phyloP scores from a whole-genome alignment of 257 asterid genomes.

The Misopates orontium region DNA sequence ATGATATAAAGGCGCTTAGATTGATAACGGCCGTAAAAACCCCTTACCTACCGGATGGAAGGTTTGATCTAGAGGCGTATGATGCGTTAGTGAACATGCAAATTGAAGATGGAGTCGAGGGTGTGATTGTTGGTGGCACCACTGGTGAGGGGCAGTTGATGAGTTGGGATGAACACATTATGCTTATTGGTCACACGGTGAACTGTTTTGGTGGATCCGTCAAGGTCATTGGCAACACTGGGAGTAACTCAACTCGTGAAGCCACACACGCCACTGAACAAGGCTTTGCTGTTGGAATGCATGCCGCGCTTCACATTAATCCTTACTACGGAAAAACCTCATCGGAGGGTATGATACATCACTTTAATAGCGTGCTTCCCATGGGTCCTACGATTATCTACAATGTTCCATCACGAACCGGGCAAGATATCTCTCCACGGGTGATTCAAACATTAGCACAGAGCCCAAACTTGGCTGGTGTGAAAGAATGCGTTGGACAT shows the following conservation, averaged over 20 bases:
- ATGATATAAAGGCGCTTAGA: constrained; percentile 71
- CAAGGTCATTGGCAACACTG: constrained; percentile 87
- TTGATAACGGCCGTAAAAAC: constrained; percentile 82
- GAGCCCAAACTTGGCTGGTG: constrained; percentile 74
- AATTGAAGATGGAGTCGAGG: constrained; percentile 74
- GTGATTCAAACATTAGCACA: constrained; percentile 44
- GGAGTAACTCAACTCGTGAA: constrained; percentile 89
- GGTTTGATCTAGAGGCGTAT: constrained; percentile 87
- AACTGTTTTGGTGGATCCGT: constrained; percentile 83
- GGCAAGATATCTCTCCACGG: constrained; percentile 75
- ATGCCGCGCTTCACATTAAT: constrained; percentile 84
- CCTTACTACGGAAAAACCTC: constrained; percentile 95
- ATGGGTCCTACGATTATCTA: constrained; percentile 92
- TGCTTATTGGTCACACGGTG: constrained; percentile 89
- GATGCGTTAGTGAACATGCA: constrained; percentile 70
- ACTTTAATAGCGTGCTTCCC: constrained; percentile 67
- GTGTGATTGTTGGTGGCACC: constrained; percentile 84
- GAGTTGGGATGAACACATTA: constrained; percentile 93
- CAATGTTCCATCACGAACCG: constrained; percentile 84
- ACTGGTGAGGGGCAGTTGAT: constrained; percentile 94
- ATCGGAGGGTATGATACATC: constrained; percentile 68
- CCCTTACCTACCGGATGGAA: constrained; percentile 83
- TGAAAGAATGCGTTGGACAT: constrained; percentile 80
- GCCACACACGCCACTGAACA: constrained; percentile 92
- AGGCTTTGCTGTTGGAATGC: constrained; percentile 97